Evolutionary conservation across 1,139 yeast species (phyloP).

Genomic region (Sugiyamaella castrensis): DNA sequence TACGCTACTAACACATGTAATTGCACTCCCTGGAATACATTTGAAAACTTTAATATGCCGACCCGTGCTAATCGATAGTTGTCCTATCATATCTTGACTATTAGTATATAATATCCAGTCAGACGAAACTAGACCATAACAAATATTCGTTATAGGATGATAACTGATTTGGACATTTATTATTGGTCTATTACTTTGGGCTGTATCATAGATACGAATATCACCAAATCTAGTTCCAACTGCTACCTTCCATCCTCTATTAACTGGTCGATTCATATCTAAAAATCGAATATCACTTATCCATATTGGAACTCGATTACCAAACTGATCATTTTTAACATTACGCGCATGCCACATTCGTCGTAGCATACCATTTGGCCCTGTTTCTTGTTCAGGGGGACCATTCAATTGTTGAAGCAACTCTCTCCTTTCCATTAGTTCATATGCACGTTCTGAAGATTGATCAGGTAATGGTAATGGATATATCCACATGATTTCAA

Average conservation of each 20-base stretch:
- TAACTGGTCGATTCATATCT: constrained; percentile 28
- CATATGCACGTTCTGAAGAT: constrained; percentile 7
- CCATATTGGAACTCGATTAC: constrained; percentile 31
- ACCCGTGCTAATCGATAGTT: constrained; percentile 25
- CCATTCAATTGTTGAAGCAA: constrained; percentile 5
- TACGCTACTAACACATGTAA: constrained; percentile 6
- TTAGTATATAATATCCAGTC: constrained; percentile 27
- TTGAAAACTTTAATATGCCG: constrained; percentile 19
- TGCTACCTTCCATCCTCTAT: constrained; percentile 33
- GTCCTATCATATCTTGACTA: constrained; percentile 30
- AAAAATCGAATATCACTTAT: constrained; percentile 35
- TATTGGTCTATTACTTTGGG: constrained; percentile 31
- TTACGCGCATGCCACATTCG: constrained; percentile 33
- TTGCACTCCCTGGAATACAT: constrained; percentile 29
- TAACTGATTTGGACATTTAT: constrained; percentile 29
- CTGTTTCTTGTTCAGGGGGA: neutral
- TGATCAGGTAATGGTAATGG: constrained; percentile 9
- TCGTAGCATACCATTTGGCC: constrained; percentile 6
- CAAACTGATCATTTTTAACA: constrained; percentile 29
- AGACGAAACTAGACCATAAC: constrained; percentile 17
- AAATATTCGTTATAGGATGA: constrained; percentile 32
- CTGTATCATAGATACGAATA: constrained; percentile 35
- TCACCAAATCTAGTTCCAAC: constrained; percentile 36
- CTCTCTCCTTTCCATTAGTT: constrained; percentile 7
- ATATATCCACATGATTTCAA: constrained; percentile 31